Base-by-base conservation (phyloP, 768 basidiomycete species). In the Psilocybe tampanensis region DNA sequence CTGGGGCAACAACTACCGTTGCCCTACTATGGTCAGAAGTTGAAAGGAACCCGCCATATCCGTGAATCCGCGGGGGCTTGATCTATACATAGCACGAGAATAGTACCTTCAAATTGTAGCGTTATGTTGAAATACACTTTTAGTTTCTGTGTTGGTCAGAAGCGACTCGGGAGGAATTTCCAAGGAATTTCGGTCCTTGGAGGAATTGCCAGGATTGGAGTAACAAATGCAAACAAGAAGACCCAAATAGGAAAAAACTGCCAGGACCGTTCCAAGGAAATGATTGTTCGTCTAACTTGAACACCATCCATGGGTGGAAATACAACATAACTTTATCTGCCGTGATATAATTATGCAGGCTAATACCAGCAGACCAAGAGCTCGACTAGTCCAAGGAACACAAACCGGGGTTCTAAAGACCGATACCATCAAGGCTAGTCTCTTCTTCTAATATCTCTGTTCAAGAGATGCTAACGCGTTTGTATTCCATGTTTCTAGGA, bases 321-420 rank as follows among this genome's bases (percentile, higher is more conserved):
- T 34, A 34, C 36, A 39, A 39, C 7, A 39, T 39, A 39, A 44
- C 29, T 29, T 29, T 29, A 29, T 9, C 29, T 29, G 29, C 29
- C 29, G 5, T 9, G 29, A 29, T 9, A 44, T 19, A 58, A 41
- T 15, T 26, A 63, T 64, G 63, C 63, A 64, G 52, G 49, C 48
- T 36, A 44, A 43, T 6, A 57, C 32, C 21, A 7, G 32, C 65
- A 85, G 85, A 64, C 74, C 80, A 7, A 85, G 84, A 68, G 57
- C 72, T 53, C 80, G 82, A 50, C 68, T 75, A 48, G 61, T 72
- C 15, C 80, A 80, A 63, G 72, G 74, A 17, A 75, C 79, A 44
- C 82, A 85, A 60, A 79, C 84, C 18, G 86, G 86, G 43, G 76
- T 86, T 33, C 86, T 84, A 72, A 88, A 84, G 62, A 71, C 80